phyloP scores from a whole-genome alignment of 1,284 basidiomycete species.

The Ustilago shanxiensis region DNA sequence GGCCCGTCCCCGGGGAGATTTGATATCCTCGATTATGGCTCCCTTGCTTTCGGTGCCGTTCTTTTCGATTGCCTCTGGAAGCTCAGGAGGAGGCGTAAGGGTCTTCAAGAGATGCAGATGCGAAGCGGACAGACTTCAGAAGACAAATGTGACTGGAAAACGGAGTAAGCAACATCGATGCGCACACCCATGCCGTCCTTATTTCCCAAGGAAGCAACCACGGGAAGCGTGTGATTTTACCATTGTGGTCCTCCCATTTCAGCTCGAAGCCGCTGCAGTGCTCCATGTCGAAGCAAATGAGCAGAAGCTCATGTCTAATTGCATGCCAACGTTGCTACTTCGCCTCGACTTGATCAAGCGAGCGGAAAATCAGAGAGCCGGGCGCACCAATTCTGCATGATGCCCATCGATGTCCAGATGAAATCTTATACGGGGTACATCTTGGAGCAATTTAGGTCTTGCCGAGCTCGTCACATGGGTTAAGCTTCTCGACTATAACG shows the following conservation, averaged over 20 bases:
- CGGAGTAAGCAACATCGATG: neutral
- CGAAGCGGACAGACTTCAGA: neutral
- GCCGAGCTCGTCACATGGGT: neutral
- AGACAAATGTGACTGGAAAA: no score
- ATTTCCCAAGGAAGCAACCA: neutral
- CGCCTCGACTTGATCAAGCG: neutral
- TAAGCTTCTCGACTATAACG: neutral
- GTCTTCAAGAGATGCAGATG: no score
- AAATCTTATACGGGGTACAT: neutral
- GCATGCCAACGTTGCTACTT: neutral
- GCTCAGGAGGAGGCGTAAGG: no score
- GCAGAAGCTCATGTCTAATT: no score
- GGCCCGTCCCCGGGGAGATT: neutral
- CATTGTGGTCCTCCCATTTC: neutral
- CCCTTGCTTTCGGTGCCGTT: neutral
- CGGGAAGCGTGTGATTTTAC: constrained; percentile 14
- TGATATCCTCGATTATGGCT: neutral
- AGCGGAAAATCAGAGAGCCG: neutral
- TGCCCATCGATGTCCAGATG: neutral
- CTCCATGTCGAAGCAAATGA: neutral
- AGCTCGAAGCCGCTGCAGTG: neutral
- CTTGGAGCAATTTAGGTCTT: neutral
- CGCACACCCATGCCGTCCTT: no score
- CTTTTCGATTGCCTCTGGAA: neutral
- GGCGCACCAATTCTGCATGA: neutral